Conservation (phyloP, 306 rosid genomes). For the Ceratonia siliqua region DNA sequence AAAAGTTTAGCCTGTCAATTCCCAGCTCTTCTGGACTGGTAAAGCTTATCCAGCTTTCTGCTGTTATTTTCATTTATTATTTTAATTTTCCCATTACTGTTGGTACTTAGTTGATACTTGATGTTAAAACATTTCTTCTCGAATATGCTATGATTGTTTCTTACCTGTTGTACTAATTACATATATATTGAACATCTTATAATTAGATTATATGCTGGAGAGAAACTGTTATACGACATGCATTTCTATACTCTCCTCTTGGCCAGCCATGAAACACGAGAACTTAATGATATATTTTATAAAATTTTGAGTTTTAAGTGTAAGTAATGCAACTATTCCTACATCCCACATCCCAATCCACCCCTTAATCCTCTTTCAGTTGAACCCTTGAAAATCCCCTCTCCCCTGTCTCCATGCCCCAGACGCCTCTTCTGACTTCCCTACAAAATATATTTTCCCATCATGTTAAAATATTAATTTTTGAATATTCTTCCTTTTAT, state of each 20-base stretch:
- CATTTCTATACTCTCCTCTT: not conserved
- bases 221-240: not conserved
- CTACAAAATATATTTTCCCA: too few species aligned
- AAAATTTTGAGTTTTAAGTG: not conserved
- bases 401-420: not conserved
- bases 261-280: not conserved
- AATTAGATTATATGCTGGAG: not conserved
- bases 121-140: constrained; percentile 4
- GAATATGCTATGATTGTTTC: constrained; percentile 2
- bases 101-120: constrained; percentile 1
- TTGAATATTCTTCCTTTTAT: not conserved
- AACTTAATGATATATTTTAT: not conserved
- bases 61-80: not conserved
- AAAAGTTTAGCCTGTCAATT: constrained; percentile 71
- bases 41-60: constrained; percentile 31
- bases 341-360: not conserved
- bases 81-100: not conserved
- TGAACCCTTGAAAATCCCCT: not conserved
- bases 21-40: constrained; percentile 82
- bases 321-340: not conserved
- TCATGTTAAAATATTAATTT: not conserved
- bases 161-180: not conserved
- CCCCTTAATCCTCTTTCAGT: not conserved
- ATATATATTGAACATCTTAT: not conserved
- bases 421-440: not conserved